Evolutionary conservation across 768 basidiomycete species (phyloP).

Genomic region (Auriscalpium microsporum): DNA sequence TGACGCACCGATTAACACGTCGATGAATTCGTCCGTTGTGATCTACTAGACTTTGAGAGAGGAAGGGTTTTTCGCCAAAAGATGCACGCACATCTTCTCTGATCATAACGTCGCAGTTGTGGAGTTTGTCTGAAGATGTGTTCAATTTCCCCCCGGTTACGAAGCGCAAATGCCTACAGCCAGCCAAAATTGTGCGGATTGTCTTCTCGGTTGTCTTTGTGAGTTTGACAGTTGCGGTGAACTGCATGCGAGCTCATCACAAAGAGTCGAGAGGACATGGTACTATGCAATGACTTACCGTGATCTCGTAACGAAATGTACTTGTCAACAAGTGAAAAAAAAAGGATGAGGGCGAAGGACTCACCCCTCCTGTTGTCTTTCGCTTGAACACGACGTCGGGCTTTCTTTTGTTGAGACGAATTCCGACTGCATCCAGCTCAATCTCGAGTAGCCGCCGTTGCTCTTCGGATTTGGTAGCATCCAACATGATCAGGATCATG

Average conservation of each 20-base stretch:
- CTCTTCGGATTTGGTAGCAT: conserved; percentile 89
- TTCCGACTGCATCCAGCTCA: conserved; percentile 95
- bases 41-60: conserved; percentile 43
- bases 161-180: conserved; percentile 45
- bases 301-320: conserved; percentile 44
- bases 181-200: conserved; percentile 83
- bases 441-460: conserved; percentile 82
- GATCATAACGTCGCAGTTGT: conserved; percentile 97
- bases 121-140: conserved; percentile 59
- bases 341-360: conserved; percentile 15
- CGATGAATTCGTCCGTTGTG: conserved; percentile 93
- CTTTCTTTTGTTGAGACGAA: conserved; percentile 80
- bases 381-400: conserved; percentile 96
- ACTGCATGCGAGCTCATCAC: conserved; percentile 26
- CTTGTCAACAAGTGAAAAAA: conserved; percentile 7
- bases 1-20: conserved; percentile 80
- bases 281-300: conserved; percentile 35
- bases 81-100: conserved; percentile 75
- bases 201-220: conserved; percentile 95
- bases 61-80: conserved; percentile 3
- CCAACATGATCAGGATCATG: conserved; percentile 87
- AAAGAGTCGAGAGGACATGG: not conserved
- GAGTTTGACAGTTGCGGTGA: conserved; percentile 88
- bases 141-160: not conserved
- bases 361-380: conserved; percentile 85